phyloP scores from a whole-genome alignment of 352 stramenopile species.

The Phytophthora megakarya region DNA sequence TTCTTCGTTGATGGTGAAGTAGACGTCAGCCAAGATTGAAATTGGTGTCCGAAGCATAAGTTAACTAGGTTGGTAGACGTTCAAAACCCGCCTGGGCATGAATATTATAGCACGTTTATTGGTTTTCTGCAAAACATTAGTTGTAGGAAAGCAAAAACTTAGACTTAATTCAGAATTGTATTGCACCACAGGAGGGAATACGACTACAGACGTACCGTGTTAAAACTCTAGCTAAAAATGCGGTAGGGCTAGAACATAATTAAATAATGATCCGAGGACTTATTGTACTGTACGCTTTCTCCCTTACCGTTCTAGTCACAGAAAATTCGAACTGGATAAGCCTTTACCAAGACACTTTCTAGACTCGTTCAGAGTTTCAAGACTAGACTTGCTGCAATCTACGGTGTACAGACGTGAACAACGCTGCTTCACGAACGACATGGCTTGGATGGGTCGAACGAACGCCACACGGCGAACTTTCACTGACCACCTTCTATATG shows the following conservation, averaged over 20 bases:
- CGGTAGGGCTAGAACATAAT: no score
- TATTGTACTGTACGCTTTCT: no score
- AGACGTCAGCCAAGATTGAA: constrained; percentile 6
- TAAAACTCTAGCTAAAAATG: no score
- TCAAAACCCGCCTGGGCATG: no score
- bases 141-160: no score
- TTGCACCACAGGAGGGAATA: no score
- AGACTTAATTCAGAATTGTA: no score
- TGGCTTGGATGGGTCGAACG: constrained; percentile 1
- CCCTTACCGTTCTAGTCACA: no score
- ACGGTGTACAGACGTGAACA: constrained; percentile 8
- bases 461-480: neutral
- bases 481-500: constrained; percentile 15
- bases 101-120: no score
- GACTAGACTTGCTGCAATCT: constrained; percentile 21
- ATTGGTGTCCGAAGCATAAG: neutral
- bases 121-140: no score
- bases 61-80: neutral
- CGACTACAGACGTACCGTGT: no score
- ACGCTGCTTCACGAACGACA: neutral
- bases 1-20: constrained; percentile 9
- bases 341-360: constrained; percentile 1
- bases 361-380: constrained; percentile 7
- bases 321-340: constrained; percentile 4
- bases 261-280: no score